Percentiles rank a stretch among this genome's conserved stretches.
Conservation (phyloP, 192 early-diverging fungal species). For the Coemansia sp. region DNA sequence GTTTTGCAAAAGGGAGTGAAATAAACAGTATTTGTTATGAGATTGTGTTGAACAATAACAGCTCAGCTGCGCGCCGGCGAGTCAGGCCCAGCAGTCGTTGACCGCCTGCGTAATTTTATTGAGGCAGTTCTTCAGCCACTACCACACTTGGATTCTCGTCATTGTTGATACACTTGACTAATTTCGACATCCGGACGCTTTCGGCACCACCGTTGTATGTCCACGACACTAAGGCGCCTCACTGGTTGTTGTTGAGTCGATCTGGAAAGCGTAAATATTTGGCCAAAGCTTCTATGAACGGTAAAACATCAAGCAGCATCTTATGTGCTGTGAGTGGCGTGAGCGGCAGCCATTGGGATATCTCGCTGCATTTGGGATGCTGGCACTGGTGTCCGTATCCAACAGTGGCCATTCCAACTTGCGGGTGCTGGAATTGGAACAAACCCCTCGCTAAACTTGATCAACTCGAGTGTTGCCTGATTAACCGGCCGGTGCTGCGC, state of each 20-base stretch:
- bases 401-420: conserved; percentile 37
- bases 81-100: conserved; percentile 13
- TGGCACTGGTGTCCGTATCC: conserved; percentile 52
- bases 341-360: conserved; percentile 15
- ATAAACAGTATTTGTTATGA: background rate
- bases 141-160: conserved; percentile 14
- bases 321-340: conserved; percentile 13
- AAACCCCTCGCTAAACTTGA: conserved; percentile 44
- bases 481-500: conserved; percentile 6
- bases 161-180: conserved; percentile 19
- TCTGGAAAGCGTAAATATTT: background rate
- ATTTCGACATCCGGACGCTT: conserved; percentile 5
- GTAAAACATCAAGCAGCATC: conserved; percentile 26
- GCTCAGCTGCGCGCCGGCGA: conserved; percentile 15
- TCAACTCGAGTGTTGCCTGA: conserved; percentile 17
- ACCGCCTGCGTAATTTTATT: conserved; percentile 17
- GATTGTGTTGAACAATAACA: conserved; percentile 7
- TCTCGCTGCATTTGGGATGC: conserved; percentile 16
- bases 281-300: conserved; percentile 12
- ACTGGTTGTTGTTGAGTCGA: conserved; percentile 33
- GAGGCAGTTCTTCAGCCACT: conserved; percentile 21
- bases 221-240: conserved; percentile 38
- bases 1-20: too few species aligned
- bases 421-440: conserved; percentile 30
- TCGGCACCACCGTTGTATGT: conserved; percentile 33